Evolutionary conservation across 106 monocot species (phyloP), one percentile per base, ranked within the genome.

Genomic region (Gastrodia elata): DNA sequence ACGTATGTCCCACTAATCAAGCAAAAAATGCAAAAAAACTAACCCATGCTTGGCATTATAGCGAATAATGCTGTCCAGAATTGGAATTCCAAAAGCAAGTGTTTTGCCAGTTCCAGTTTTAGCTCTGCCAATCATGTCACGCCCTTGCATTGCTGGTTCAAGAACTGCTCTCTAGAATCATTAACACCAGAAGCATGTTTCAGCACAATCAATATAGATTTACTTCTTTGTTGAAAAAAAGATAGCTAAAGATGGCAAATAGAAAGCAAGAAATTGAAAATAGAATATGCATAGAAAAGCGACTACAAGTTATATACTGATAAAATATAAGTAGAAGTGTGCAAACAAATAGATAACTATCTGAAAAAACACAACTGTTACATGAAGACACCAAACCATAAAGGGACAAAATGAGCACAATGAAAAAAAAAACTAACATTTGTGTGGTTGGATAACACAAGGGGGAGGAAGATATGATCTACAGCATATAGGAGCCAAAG

Each of bases 81-180:
- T 93, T 4, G 97, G 97, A 77, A 98, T 93, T 35, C 88, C 97
- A 93, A 98, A 98, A 74, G 97, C 97, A 71, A 98, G 88, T 61
- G 97, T 98, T 68, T 98, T 98, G 43, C 97, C 97, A 0, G 97
- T 98, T 37, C 97, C 97, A 30, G 97, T 98, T 81, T 77, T 90
- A 42, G 97, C 97, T 55, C 97, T 86, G 33, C 97, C 97, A 80
- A 93, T 88, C 90, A 98, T 87, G 70, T 98, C 97, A 48, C 83
- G 83, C 37, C 97, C 97, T 82, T 93, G 86, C 93, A 93, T 98
- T 77, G 97, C 97, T 74, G 91, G 97, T 75, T 93, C 97, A n/a
- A 98, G 82, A 75, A 93, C 93, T 74, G 92, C 91, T 68, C 61
- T 93, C 97, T 98, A 71, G 4, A 67, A 69, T 26, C 16, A 41